phyloP scores from a whole-genome alignment of 2,329 filamentous ascomycete species.

The Aureobasidium sp. region DNA sequence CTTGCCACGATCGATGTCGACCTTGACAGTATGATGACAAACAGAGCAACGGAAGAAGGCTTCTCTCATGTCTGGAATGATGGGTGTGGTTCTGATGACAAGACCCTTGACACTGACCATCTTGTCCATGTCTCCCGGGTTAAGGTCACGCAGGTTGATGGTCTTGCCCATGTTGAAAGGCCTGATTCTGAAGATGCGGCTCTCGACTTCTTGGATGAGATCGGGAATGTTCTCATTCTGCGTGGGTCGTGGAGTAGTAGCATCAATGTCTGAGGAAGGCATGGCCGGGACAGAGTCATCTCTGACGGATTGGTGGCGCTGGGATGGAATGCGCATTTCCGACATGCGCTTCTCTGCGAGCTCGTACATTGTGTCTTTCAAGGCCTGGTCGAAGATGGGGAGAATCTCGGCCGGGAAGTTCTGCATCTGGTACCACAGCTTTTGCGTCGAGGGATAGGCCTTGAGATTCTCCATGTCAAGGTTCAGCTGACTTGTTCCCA shows the following conservation, averaged over 20 bases:
- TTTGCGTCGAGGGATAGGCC: constrained; percentile 82
- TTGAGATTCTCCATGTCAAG: constrained; percentile 84
- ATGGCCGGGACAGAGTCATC: constrained; percentile 67
- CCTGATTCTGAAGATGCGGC: constrained; percentile 73
- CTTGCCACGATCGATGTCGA: constrained; percentile 89
- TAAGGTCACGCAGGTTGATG: constrained; percentile 87
- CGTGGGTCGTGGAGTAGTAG: constrained; percentile 30
- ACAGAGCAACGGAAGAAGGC: constrained; percentile 94
- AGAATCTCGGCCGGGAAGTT: constrained; percentile 94
- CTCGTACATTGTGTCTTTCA: constrained; percentile 90
- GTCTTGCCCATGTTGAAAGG: constrained; percentile 81
- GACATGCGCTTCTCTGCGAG: constrained; percentile 73
- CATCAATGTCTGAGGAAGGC: constrained; percentile 57
- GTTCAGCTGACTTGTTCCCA: constrained; percentile 77
- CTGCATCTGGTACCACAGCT: constrained; percentile 91
- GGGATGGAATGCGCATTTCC: constrained; percentile 50
- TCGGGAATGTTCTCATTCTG: constrained; percentile 52
- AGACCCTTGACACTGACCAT: constrained; percentile 90
- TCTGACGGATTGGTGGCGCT: constrained; percentile 25
- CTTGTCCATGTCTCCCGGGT: constrained; percentile 94
- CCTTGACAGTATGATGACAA: constrained; percentile 83
- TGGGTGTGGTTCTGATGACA: constrained; percentile 88
- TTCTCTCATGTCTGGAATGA: constrained; percentile 98
- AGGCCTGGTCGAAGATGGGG: constrained; percentile 87
- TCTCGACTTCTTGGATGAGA: constrained; percentile 64